Evolutionary conservation across 192 early-diverging fungal species (phyloP), one percentile per base, ranked within the genome.

Genomic region (Podila minutissima): DNA sequence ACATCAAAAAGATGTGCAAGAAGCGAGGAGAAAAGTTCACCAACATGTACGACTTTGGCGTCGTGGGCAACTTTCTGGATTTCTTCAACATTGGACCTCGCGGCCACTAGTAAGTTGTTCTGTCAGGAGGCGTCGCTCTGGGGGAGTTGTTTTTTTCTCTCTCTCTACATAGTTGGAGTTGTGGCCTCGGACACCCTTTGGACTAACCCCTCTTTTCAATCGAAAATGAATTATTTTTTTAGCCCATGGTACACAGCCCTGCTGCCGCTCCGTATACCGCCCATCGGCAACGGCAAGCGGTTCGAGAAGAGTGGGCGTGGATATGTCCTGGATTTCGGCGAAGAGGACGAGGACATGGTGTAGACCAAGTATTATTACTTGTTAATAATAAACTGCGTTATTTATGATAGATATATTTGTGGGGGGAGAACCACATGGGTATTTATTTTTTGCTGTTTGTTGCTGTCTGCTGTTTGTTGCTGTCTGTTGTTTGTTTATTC

Each of bases 51-150:
- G 67, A 87, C 55, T 83, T 87, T 62, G 88, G 88, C 2, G 20
- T 71, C 13, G 51, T 74, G 28, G 75, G 74, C 20, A 89, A 89
- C 48, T 67, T 88, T 4, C 51, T 59, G 41, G 74, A 84, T 41
- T 73, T 90, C 64, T 90, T 90, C 74, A 90, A 90, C 62, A 79
- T 90, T 68, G 79, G 86, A 33, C 78, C 83, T 1, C 71, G 83
- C 22, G 83, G 78, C 13, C 24, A 55, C 41, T 46, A 46, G 86
- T 87, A 84, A 84, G 84, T 63, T 63, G n/a, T 19, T 29, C n/a
- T 49, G 11, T 49, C 20, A 5, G 22, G 22, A 19, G 19, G 51
- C 26, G 22, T 20, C 24, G 32, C 51, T 53, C 51, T 53, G n/a
- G 29, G 29, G 29, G 29, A 29, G 29, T 29, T 29, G 1, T 29